phyloP scores from a whole-genome alignment of 2,329 filamentous ascomycete genomes.

The Graphiopsis chlorocephala region DNA sequence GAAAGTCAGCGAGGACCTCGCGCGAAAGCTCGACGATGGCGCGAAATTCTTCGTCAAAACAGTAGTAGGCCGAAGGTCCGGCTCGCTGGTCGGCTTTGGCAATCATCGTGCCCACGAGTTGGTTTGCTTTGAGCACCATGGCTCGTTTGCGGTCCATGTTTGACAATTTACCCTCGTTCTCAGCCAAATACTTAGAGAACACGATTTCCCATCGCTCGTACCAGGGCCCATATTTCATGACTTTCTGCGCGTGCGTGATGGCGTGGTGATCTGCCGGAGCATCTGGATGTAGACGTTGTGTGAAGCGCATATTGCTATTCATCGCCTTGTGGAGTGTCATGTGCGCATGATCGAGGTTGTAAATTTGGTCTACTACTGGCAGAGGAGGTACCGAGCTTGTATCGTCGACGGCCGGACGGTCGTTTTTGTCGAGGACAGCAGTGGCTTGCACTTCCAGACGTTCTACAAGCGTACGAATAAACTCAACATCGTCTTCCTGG shows the following conservation, averaged over 20 bases:
- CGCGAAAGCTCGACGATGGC: constrained; percentile 34
- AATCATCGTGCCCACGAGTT: constrained; percentile 34
- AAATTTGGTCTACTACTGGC: constrained; percentile 29
- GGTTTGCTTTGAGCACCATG: constrained; percentile 37
- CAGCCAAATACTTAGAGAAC: constrained; percentile 29
- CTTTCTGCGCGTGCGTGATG: constrained; percentile 32
- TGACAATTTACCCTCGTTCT: constrained; percentile 26
- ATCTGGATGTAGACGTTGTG: constrained; percentile 31
- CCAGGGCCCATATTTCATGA: constrained; percentile 32
- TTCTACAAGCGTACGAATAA: constrained; percentile 33
- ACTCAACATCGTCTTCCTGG: constrained; percentile 32
- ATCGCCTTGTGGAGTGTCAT: constrained; percentile 31
- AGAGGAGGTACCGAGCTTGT: constrained; percentile 27
- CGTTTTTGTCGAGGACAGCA: constrained; percentile 31
- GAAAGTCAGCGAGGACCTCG: constrained; percentile 33
- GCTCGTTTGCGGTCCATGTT: constrained; percentile 34
- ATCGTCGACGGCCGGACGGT: constrained; percentile 29
- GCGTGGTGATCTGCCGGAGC: constrained; percentile 31
- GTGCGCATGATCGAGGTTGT: constrained; percentile 34
- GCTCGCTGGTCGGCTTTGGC: constrained; percentile 33
- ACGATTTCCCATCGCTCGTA: constrained; percentile 31
- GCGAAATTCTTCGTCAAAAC: constrained; percentile 32
- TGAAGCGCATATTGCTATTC: constrained; percentile 35
- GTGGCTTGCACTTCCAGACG: constrained; percentile 34
- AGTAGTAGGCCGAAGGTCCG: constrained; percentile 31